Evolutionary conservation across 2,329 filamentous ascomycete species (phyloP), one percentile per base, ranked within the genome.

Genomic region (Colletotrichum camelliae): DNA sequence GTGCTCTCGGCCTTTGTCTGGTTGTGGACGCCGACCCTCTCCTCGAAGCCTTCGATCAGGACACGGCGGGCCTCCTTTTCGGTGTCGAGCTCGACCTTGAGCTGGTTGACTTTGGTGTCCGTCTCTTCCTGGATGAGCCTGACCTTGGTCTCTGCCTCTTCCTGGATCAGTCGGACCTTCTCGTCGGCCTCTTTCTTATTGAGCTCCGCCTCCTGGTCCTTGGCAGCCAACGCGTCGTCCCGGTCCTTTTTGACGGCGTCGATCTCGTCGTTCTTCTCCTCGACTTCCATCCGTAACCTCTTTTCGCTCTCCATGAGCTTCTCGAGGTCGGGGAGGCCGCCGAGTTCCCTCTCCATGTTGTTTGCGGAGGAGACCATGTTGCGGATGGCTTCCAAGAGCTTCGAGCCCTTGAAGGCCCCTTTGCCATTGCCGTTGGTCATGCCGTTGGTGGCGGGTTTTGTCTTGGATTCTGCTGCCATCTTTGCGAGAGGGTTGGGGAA

Each of bases 101-200:
- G 67, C 74, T 87, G 87, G 75, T 87, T 86, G 31, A 87, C 86
- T 60, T 88, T 87, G 61, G 87, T 86, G 21, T 76, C 48, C 33
- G 76, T 80, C 18, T 69, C 67, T 64, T 87, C 88, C 69, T 87
- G 87, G 57, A 88, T 84, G 48, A 85, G 85, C 12, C 87, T 86
- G 37, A 87, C 86, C 61, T 88, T 87, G 60, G 88, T 86, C 13
- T 76, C 48, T 55, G 76, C 80, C n/a, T 69, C 67, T 66, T 87
- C 88, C 69, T 87, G 87, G 52, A 88, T 84, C 39, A 85, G 84
- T 74, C 86, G 84, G 6, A 89, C 83, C 78, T 87, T 85, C 70
- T 77, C 72, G 0, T 82, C 74, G 18, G 78, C 78, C 21, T 65
- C 69, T 66, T 86, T 84, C 72, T 84, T 86, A 48, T 88, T 87